A percentile compares a stretch with the other conserved stretches of the same genome.
Evolutionary conservation across 2,329 filamentous ascomycete species (phyloP).

Genomic region (Colletotrichum incanum): DNA sequence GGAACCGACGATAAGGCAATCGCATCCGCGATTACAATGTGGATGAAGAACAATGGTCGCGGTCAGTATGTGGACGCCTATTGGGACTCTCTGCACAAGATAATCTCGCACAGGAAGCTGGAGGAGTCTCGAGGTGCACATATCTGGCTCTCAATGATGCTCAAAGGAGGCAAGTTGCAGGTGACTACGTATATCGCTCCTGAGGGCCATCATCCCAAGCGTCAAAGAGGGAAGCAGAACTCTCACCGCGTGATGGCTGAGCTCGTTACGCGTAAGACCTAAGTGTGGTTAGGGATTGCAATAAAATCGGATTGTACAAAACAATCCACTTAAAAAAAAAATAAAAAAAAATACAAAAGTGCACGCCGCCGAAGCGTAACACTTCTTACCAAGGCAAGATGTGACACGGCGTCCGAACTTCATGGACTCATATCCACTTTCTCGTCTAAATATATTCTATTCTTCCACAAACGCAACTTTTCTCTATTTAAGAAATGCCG

Average conservation of each 20-base stretch:
- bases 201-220: slow-evolving; percentile 25
- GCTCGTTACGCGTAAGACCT: not conserved
- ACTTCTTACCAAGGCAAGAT: no score
- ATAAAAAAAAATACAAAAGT: no score
- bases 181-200: slow-evolving; percentile 26
- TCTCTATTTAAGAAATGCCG: no score
- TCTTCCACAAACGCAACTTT: no score
- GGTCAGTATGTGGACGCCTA: slow-evolving; percentile 19
- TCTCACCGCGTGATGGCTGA: not conserved
- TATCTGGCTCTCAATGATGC: slow-evolving; percentile 34
- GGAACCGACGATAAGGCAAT: slow-evolving; percentile 20
- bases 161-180: slow-evolving; percentile 21
- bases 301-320: not conserved
- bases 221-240: not conserved
- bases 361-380: no score
- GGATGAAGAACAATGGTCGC: slow-evolving; percentile 19
- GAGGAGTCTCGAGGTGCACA: slow-evolving; percentile 26
- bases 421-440: no score
- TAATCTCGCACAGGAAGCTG: slow-evolving; percentile 7
- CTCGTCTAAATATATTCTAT: no score
- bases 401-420: no score
- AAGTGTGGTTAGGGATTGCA: not conserved
- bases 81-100: slow-evolving; percentile 5
- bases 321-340: no score
- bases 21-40: slow-evolving; percentile 1